Percentiles rank a stretch among this genome's conserved stretches.
Evolutionary conservation across 139 green algal species (phyloP).

Genomic region (Marvania coccoides): DNA sequence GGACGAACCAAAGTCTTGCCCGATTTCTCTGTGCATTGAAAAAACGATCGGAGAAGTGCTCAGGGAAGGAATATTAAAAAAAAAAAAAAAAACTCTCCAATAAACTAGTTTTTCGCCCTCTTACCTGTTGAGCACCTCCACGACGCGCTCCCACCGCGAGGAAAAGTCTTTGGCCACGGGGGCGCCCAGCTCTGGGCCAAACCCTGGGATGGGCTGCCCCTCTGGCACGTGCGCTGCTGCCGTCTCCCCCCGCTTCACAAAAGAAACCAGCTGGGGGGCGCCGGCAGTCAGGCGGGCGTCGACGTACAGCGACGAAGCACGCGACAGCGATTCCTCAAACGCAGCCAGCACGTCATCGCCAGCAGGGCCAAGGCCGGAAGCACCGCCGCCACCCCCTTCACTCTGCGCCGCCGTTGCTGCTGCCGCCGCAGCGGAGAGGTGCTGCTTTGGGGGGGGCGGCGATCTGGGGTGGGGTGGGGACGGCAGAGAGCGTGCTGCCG

Average conservation of each 20-base stretch:
- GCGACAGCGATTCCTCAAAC: constrained; percentile 67
- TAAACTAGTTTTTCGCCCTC: no score
- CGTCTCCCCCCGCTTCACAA: constrained; percentile 24
- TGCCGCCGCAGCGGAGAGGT: background rate
- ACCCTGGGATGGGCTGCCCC: constrained; percentile 45
- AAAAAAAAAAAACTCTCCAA: no score
- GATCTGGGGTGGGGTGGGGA: background rate
- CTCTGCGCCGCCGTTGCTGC: background rate
- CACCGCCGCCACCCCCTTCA: background rate
- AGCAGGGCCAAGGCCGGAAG: constrained; percentile 45
- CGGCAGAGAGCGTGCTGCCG: background rate
- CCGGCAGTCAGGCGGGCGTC: constrained; percentile 66
- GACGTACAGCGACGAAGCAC: constrained; percentile 66
- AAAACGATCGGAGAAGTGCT: no score
- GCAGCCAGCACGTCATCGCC: constrained; percentile 63
- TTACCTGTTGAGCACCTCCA: constrained; percentile 69
- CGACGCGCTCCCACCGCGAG: constrained; percentile 60
- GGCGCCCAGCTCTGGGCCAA: constrained; percentile 36
- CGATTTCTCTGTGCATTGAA: constrained; percentile 49
- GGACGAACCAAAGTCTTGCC: constrained; percentile 52
- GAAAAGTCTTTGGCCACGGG: constrained; percentile 63
- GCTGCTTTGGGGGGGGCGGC: no score
- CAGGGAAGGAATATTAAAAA: no score
- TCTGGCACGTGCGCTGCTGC: constrained; percentile 35
- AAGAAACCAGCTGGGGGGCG: constrained; percentile 11